A percentile compares a stretch with the other conserved stretches of the same genome.
These are phyloP conservation scores for Microthyrium microscopicum DNA, from an alignment of 2,329 filamentous ascomycete genomes.

Conservation along the genomic window DNA sequence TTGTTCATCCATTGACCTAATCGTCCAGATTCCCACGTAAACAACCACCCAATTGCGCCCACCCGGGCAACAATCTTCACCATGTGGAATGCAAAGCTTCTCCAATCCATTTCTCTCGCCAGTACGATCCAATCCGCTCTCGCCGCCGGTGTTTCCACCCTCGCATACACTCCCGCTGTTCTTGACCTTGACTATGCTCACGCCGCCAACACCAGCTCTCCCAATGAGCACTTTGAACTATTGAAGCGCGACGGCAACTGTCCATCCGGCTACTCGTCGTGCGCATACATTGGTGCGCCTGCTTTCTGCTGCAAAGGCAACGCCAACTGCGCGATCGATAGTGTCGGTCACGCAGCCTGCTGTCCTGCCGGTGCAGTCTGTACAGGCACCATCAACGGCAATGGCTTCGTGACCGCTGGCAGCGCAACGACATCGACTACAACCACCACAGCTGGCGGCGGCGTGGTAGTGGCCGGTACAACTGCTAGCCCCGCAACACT, in stretches of 20 bases:
- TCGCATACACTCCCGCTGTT: too few species aligned
- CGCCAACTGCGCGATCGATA: slow-evolving; percentile 39
- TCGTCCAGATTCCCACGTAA: too few species aligned
- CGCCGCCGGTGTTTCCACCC: too few species aligned
- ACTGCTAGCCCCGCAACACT: slow-evolving; percentile 11
- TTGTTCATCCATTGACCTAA: too few species aligned
- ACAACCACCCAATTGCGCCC: too few species aligned
- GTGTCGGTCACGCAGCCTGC: slow-evolving; percentile 41
- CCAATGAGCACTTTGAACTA: slow-evolving; percentile 13
- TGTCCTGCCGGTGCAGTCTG: slow-evolving; percentile 41
- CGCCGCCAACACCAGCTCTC: too few species aligned
- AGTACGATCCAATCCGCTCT: too few species aligned
- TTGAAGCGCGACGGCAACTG: slow-evolving; percentile 27
- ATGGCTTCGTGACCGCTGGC: slow-evolving; percentile 12
- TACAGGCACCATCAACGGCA: slow-evolving; percentile 33
- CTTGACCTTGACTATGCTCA: too few species aligned
- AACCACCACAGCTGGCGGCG: slow-evolving; percentile 1
- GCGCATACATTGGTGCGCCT: slow-evolving; percentile 33
- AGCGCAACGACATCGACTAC: slow-evolving; percentile 11
- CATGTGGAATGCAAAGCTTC: too few species aligned
- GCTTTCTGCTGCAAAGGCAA: slow-evolving; percentile 38
- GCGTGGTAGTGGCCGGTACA: slow-evolving; percentile 8
- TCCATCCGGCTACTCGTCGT: slow-evolving; percentile 32
- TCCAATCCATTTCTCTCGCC: too few species aligned
- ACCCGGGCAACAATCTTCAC: too few species aligned